Base-by-base conservation (phyloP, 2,329 filamentous ascomycete genomes). In the Blastomyces percursus region DNA sequence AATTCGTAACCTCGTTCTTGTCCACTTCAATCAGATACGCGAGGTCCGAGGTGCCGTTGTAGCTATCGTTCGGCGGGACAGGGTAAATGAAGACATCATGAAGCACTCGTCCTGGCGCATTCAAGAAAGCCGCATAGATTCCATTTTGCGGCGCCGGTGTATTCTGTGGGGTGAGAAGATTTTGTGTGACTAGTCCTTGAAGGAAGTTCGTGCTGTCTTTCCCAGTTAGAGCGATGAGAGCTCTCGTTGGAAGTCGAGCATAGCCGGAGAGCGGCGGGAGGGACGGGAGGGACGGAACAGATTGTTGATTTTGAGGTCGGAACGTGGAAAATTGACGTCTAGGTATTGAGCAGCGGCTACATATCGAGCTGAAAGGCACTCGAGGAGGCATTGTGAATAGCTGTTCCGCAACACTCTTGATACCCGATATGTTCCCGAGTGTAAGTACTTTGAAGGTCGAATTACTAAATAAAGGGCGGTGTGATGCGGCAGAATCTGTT, bases 81-180 rank as follows among this genome's bases (percentile, higher is more conserved):
- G 86, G 87, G 79, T 96, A 96, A 57, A 99, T 81, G 74, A 97
- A 96, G 60, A 91, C 88, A 76, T 99, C 94, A 77, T 93, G 84
- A 52, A 96, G 79, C 11, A 99, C 83, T 63, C 92, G 84, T 51
- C 94, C 94, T 64, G 85, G 84, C 8, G 93, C 90, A 67, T 89
- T 96, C 51, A 99, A 80, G 70, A 99, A 96, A 0, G 86, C 90
- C 7, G 88, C 82, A 75, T 96, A 97, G 73, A 88, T 86, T 3
- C 85, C 87, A 61, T 70, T 66, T 50, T 66, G 70, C 64, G 64
- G 75, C 71, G 64, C 77, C 66, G 74, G 71, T 8, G 77, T 72
- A 56, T 73, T 74, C 52, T 59, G 63, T 11, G 64, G 38, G 16
- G 70, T 70, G 60, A 84, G 74, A 66, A 91, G 82, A 66, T 86